Evolutionary conservation across 139 green algal genomes (phyloP), one percentile per base, ranked within the genome.

Genomic region (Coelastrella sp.): DNA sequence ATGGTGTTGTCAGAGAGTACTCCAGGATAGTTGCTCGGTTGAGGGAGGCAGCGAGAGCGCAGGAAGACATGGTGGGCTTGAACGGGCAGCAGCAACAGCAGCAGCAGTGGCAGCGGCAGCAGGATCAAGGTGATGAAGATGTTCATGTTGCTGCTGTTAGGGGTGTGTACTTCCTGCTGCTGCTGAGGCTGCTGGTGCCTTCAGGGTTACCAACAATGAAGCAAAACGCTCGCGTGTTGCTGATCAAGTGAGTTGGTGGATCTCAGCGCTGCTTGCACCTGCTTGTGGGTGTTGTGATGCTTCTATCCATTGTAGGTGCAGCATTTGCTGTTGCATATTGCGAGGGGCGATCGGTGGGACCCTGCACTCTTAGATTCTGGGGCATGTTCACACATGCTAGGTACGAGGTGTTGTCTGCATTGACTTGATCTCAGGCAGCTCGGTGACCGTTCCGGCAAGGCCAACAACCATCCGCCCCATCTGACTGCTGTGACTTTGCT

Each of bases 51-150:
- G 72, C 48, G 35, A 4, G 23, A 17, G 30, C 30, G 11, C 72
- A 80, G 48, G 27, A 66, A 32, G 72, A 27, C 2, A 32, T 80
- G 72, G 19, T 80, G 30, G 72, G 72, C 15, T n/a, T 27, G 5
- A 15, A 25, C 2, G 72, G 72, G 4, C 45, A 66, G 45, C 45
- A 66, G 72, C 51, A 23, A 34, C 72, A 66, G 48, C 41, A 43
- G 23, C 72, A 66, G 72, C 72, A 67, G 72, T 62, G 51, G 72
- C 72, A 66, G 72, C 30, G 34, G 72, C 68, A 77, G 68, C 71
- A 34, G 71, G 40, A 62, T 51, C 7, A 48, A 7, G 45, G 32
- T 17, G 45, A 80, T 32, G 27, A 5, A 6, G 30, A 80, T 19
- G 19, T 45, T 32, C 30, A 40, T 25, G 45, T 51, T 17, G 45